These are phyloP conservation scores for Verticillium dahliae DNA, from an alignment of 2,329 filamentous ascomycete species.

Conservation along the genomic window DNA sequence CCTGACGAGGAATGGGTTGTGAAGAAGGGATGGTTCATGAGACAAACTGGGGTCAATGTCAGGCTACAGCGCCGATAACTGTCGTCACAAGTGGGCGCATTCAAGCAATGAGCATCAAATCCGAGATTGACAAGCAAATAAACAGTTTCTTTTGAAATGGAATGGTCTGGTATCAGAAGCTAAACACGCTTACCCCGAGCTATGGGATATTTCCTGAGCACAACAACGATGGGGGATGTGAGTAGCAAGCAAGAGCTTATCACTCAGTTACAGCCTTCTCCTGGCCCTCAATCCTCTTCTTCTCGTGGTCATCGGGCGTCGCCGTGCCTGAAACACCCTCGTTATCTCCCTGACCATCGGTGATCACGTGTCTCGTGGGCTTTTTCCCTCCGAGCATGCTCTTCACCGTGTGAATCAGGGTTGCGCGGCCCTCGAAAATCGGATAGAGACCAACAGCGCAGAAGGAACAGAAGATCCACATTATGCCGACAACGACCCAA, in stretches of 20 bases:
- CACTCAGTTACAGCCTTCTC: neutral
- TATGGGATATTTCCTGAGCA: no score
- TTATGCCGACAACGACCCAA: conserved; percentile 69
- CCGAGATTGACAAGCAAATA: no score
- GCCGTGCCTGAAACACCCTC: conserved; percentile 3
- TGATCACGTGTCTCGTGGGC: conserved; percentile 9
- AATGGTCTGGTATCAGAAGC: no score
- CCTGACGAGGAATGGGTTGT: conserved; percentile 8
- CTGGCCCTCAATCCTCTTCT: conserved; percentile 5
- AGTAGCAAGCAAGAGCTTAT: neutral
- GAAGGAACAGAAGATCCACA: conserved; percentile 72
- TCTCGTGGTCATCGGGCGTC: conserved; percentile 1
- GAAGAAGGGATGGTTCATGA: conserved; percentile 9
- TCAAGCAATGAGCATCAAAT: neutral
- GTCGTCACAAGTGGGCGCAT: neutral
- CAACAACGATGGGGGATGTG: no score
- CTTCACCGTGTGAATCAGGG: conserved; percentile 44
- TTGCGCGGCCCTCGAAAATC: conserved; percentile 61
- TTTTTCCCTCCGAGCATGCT: conserved; percentile 45
- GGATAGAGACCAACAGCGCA: conserved; percentile 76
- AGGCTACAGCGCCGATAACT: neutral
- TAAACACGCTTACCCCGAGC: no score
- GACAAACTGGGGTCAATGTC: conserved; percentile 8
- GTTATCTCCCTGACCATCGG: conserved; percentile 6
- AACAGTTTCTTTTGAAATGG: no score